phyloP scores from a whole-genome alignment of 345 rosid genomes.

The Chamaenerion angustifolium region DNA sequence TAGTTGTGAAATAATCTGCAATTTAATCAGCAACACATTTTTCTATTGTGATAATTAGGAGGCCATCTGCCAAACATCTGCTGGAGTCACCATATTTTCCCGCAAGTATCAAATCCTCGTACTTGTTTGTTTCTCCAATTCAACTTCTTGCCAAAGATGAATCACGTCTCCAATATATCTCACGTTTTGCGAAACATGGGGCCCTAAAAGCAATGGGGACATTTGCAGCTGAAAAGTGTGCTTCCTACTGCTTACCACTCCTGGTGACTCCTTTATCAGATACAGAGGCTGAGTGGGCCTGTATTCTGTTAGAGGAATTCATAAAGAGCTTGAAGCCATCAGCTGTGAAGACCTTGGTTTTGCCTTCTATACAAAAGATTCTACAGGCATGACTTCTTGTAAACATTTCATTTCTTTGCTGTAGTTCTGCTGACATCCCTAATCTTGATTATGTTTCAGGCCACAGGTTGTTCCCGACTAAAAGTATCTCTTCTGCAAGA shows the following conservation, averaged over 20 bases:
- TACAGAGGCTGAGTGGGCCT: slow-evolving; percentile 72
- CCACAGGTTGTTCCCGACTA: slow-evolving; percentile 79
- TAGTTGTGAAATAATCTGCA: neutral
- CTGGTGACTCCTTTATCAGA: slow-evolving; percentile 41
- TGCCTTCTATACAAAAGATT: slow-evolving; percentile 79
- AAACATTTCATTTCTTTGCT: slow-evolving; percentile 7
- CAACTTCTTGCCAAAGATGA: slow-evolving; percentile 58
- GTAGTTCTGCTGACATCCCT: slow-evolving; percentile 10
- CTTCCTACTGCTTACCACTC: slow-evolving; percentile 62
- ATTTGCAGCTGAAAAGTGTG: slow-evolving; percentile 76
- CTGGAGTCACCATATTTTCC: slow-evolving; percentile 84
- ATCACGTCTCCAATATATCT: slow-evolving; percentile 60
- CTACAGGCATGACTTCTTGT: slow-evolving; percentile 54
- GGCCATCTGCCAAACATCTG: slow-evolving; percentile 69
- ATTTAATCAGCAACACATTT: slow-evolving; percentile 5
- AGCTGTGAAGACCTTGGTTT: slow-evolving; percentile 51
- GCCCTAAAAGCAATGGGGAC: slow-evolving; percentile 75
- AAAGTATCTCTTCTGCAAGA: slow-evolving; percentile 91
- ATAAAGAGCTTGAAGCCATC: slow-evolving; percentile 52
- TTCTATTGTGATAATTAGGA: slow-evolving; percentile 34
- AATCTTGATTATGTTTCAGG: slow-evolving; percentile 34
- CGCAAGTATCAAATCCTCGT: slow-evolving; percentile 59
- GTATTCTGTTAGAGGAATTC: slow-evolving; percentile 56
- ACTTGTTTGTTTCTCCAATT: slow-evolving; percentile 75
- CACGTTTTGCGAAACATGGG: slow-evolving; percentile 79